Percentiles rank a stretch among this genome's conserved stretches.
Conservation (phyloP, 352 stramenopile species). For the Bremia lactucae region DNA sequence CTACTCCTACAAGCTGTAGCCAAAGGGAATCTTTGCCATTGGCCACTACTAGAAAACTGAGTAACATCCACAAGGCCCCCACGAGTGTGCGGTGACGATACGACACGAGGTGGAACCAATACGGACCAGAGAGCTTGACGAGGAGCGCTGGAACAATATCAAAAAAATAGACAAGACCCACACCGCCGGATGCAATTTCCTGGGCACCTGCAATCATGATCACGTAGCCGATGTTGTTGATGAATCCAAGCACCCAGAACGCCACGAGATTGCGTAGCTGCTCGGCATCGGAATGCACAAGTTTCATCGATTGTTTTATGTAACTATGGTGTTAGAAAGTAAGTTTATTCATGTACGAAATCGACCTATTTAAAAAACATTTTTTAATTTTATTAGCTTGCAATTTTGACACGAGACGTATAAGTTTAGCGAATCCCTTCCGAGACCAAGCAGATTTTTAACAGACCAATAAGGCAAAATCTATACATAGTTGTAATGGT, state of each 20-base stretch:
- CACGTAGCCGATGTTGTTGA: slow-evolving; percentile 92
- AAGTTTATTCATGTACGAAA: too few species aligned
- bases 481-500: too few species aligned
- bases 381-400: too few species aligned
- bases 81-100: slow-evolving; percentile 75
- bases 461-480: too few species aligned
- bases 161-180: slow-evolving; percentile 88
- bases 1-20: slow-evolving; percentile 83
- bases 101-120: slow-evolving; percentile 90
- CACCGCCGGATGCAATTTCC: slow-evolving; percentile 83
- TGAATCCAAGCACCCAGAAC: slow-evolving; percentile 88
- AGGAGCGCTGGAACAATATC: slow-evolving; percentile 86
- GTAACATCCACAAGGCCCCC: slow-evolving; percentile 67
- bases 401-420: too few species aligned
- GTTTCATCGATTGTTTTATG: background rate
- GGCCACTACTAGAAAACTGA: slow-evolving; percentile 71
- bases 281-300: slow-evolving; percentile 13
- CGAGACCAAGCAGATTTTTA: too few species aligned
- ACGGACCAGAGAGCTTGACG: slow-evolving; percentile 84
- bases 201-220: slow-evolving; percentile 92
- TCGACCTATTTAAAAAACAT: too few species aligned
- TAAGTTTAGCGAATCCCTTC: too few species aligned
- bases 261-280: slow-evolving; percentile 51
- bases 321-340: too few species aligned
- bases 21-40: slow-evolving; percentile 39